A percentile compares a stretch with the other conserved stretches of the same genome.
Conservation (phyloP, 805 yeast genomes). For the Saturnispora sanitii region DNA sequence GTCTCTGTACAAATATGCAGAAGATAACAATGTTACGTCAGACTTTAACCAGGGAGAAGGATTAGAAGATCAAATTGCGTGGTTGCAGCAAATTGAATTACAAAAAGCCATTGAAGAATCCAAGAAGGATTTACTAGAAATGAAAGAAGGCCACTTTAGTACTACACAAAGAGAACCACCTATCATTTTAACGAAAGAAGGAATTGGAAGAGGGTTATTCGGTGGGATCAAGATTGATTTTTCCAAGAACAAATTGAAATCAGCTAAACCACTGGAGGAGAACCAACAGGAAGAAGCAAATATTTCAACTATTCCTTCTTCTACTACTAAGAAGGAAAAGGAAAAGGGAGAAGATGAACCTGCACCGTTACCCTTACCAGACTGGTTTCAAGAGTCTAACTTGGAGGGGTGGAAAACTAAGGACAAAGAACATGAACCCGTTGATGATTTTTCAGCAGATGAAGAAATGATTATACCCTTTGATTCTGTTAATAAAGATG, state of each 20-base stretch:
- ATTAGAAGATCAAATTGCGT: constrained; percentile 13
- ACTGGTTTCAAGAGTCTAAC: constrained; percentile 27
- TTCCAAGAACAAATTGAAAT: constrained; percentile 1
- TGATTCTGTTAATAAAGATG: neutral
- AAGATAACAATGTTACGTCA: constrained; percentile 14
- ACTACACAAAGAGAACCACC: constrained; percentile 14
- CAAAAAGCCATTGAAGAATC: constrained; percentile 39
- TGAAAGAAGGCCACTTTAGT: constrained; percentile 21
- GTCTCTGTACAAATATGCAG: constrained; percentile 26
- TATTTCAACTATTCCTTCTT: too few relatives aligned
- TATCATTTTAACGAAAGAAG: constrained; percentile 16
- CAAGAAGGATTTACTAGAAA: constrained; percentile 30
- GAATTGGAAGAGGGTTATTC: constrained; percentile 14
- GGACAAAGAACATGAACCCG: neutral
- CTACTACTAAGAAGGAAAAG: neutral
- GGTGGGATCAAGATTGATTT: neutral
- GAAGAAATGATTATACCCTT: neutral
- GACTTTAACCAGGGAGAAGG: constrained; percentile 5
- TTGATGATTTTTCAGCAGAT: too few relatives aligned
- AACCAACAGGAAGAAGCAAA: constrained; percentile 2
- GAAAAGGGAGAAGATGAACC: constrained; percentile 9
- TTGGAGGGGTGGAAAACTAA: constrained; percentile 4
- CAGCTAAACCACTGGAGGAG: neutral
- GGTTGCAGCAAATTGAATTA: constrained; percentile 25
- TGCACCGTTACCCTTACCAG: constrained; percentile 22